Conservation (phyloP, 176 grass and related monocot genomes). For the Musa itinerans region DNA sequence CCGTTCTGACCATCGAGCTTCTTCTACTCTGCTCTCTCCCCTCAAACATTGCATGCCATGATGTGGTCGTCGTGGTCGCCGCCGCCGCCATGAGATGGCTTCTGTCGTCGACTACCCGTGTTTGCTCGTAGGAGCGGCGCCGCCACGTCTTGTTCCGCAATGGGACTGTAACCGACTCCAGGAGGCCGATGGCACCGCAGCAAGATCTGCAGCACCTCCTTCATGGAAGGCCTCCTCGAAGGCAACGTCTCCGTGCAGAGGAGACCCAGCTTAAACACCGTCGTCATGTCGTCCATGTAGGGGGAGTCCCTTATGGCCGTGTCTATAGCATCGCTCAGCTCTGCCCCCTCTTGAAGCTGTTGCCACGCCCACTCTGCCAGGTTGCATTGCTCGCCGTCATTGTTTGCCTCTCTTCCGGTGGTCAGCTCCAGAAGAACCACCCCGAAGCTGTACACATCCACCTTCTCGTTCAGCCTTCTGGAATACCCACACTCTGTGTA, state of each 20-base stretch:
- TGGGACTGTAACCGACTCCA: too few relatives aligned
- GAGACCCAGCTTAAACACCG: conserved; percentile 53
- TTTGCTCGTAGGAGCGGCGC: conserved; percentile 23
- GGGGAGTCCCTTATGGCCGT: conserved; percentile 25
- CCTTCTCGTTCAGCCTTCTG: conserved; percentile 63
- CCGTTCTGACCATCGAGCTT: too few relatives aligned
- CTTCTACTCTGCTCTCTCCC: background rate
- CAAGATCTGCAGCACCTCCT: conserved; percentile 44
- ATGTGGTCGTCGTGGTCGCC: background rate
- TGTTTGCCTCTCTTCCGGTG: conserved; percentile 37
- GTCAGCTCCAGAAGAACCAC: conserved; percentile 76
- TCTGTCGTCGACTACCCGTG: conserved; percentile 26
- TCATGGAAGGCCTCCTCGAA: conserved; percentile 51
- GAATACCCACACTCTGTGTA: conserved; percentile 53
- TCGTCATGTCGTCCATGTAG: conserved; percentile 24
- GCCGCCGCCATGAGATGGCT: background rate
- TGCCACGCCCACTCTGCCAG: conserved; percentile 76
- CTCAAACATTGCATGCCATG: background rate
- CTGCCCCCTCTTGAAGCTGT: conserved; percentile 29
- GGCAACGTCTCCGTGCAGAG: conserved; percentile 55
- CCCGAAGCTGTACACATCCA: conserved; percentile 83
- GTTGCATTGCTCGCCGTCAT: conserved; percentile 36
- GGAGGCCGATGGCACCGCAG: conserved; percentile 12
- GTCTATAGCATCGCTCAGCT: conserved; percentile 37
- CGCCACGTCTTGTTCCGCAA: background rate